These are phyloP conservation scores for Microthyrium microscopicum DNA, from an alignment of 2,329 filamentous ascomycete genomes.

Conservation along the genomic window DNA sequence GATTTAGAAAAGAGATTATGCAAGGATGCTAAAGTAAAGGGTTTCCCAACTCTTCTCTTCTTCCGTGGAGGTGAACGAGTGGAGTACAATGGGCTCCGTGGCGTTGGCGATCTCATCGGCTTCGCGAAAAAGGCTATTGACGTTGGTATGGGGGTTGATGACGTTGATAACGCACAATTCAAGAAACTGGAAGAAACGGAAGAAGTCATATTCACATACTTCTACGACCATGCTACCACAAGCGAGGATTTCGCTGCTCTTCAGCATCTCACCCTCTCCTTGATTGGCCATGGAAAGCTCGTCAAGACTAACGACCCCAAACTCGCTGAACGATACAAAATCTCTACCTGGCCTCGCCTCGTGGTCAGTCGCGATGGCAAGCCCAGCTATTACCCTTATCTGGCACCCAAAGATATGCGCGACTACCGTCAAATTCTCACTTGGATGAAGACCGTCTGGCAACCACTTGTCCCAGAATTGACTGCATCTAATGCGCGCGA, in stretches of 20 bases:
- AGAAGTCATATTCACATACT: slow-evolving; percentile 92
- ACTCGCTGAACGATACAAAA: slow-evolving; percentile 73
- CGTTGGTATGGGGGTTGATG: slow-evolving; percentile 56
- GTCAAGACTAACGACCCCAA: slow-evolving; percentile 74
- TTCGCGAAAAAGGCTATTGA: slow-evolving; percentile 80
- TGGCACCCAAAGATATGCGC: slow-evolving; percentile 83
- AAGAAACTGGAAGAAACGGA: slow-evolving; percentile 78
- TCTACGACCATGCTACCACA: slow-evolving; percentile 91
- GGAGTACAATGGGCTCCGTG: slow-evolving; percentile 83
- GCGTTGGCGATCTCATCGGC: slow-evolving; percentile 73
- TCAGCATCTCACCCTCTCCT: slow-evolving; percentile 67
- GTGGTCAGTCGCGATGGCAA: slow-evolving; percentile 79
- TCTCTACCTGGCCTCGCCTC: slow-evolving; percentile 90
- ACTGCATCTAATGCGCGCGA: slow-evolving; percentile 82
- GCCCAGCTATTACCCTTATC: slow-evolving; percentile 73
- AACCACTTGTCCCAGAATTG: slow-evolving; percentile 87
- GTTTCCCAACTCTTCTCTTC: slow-evolving; percentile 81
- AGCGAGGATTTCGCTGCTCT: slow-evolving; percentile 81
- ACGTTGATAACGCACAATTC: slow-evolving; percentile 63
- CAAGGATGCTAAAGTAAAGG: slow-evolving; percentile 67
- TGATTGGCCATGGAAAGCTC: slow-evolving; percentile 81
- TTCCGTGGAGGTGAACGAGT: slow-evolving; percentile 84
- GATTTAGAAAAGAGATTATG: slow-evolving; percentile 75
- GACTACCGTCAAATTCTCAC: slow-evolving; percentile 62
- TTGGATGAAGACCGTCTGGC: slow-evolving; percentile 96